Evolutionary conservation across 148 eudicot species (phyloP).

Genomic region (Rhododendron ferrugineum): DNA sequence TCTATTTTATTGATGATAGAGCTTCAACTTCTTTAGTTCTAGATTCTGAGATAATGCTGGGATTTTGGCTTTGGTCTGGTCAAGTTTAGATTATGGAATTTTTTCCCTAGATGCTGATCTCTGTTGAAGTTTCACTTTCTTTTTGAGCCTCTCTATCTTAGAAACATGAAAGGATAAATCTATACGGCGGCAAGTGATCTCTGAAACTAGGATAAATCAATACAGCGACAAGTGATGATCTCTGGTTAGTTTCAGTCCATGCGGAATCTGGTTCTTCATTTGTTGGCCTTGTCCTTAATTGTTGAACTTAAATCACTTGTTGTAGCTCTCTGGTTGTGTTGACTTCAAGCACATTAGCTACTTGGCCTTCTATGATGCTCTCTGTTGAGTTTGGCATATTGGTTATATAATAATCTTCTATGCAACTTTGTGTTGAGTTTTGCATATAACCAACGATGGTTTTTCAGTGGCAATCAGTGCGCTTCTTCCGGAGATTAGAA

Average conservation of each 20-base stretch:
- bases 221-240: background rate
- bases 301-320: background rate
- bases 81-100: background rate
- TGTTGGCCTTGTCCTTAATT: background rate
- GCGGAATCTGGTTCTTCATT: background rate
- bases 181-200: background rate
- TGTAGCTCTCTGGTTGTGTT: background rate
- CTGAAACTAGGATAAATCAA: background rate
- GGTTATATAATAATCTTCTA: background rate
- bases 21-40: background rate
- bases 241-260: background rate
- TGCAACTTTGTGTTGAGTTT: background rate
- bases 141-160: background rate
- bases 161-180: background rate
- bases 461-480: background rate
- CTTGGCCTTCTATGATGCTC: background rate
- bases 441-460: background rate
- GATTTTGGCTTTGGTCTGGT: background rate
- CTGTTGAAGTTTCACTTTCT: background rate
- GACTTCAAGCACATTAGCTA: background rate
- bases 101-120: background rate
- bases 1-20: background rate
- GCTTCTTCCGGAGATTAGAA: background rate
- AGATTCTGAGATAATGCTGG: background rate
- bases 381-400: background rate